Conservation (phyloP, 2,329 filamentous ascomycete genomes). For the Aspergillus sp. region DNA sequence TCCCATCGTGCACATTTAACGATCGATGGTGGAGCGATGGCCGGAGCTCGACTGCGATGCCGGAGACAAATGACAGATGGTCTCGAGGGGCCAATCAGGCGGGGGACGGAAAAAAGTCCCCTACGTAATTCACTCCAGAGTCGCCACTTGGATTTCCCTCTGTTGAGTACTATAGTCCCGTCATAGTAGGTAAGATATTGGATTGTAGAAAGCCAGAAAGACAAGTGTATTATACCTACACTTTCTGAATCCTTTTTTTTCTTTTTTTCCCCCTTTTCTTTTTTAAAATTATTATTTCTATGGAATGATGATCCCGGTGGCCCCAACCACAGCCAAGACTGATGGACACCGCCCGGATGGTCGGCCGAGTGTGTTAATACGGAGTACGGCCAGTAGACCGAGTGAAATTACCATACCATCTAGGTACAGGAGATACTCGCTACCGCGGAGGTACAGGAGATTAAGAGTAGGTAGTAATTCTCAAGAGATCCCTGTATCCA, state of each 20-base stretch:
- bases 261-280: background rate
- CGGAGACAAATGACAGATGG: background rate
- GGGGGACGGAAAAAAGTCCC: conserved; percentile 11
- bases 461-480: too few relatives aligned
- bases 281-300: background rate
- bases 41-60: background rate
- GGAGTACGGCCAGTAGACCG: background rate
- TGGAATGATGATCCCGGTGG: too few relatives aligned
- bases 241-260: background rate
- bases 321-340: conserved; percentile 6
- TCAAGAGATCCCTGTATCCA: too few relatives aligned
- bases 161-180: too few relatives aligned
- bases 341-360: conserved; percentile 10
- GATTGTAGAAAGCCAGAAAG: too few relatives aligned
- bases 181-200: too few relatives aligned
- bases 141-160: too few relatives aligned
- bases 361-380: conserved; percentile 14
- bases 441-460: too few relatives aligned
- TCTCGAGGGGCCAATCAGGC: background rate
- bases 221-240: too few relatives aligned
- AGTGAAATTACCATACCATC: background rate
- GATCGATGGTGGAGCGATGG: background rate
- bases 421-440: too few relatives aligned
- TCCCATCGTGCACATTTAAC: too few relatives aligned
- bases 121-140: conserved; percentile 13